These are phyloP conservation scores for Ophiosphaerella narmari DNA, from an alignment of 2,329 filamentous ascomycete genomes.

Conservation along the genomic window DNA sequence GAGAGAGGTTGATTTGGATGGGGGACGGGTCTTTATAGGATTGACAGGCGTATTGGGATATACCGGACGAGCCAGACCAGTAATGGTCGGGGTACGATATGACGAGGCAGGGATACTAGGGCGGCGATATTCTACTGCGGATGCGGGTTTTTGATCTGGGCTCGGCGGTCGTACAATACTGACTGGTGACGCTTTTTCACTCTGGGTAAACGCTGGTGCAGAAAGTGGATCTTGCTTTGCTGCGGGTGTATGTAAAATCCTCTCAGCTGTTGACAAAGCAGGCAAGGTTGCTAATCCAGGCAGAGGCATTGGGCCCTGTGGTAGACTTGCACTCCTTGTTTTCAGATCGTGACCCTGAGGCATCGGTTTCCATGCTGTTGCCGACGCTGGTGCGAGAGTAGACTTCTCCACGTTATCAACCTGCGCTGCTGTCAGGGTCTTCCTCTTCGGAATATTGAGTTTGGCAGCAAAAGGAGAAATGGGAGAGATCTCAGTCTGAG, in stretches of 20 bases:
- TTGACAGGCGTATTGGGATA: slow-evolving; percentile 29
- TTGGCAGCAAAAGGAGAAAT: slow-evolving; percentile 38
- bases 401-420: slow-evolving; percentile 43
- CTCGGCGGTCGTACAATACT: slow-evolving; percentile 20
- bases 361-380: slow-evolving; percentile 5
- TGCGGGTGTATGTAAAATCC: not conserved
- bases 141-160: slow-evolving; percentile 13
- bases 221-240: slow-evolving; percentile 5
- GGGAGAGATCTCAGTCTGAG: slow-evolving; percentile 13
- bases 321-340: not conserved
- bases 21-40: slow-evolving; percentile 28
- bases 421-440: slow-evolving; percentile 51
- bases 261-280: slow-evolving; percentile 4
- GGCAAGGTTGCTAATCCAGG: slow-evolving; percentile 20
- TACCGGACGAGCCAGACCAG: slow-evolving; percentile 44
- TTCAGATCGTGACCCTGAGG: not conserved
- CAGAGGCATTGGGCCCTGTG: slow-evolving; percentile 21
- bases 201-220: slow-evolving; percentile 9
- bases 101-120: slow-evolving; percentile 37
- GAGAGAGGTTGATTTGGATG: slow-evolving; percentile 36
- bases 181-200: slow-evolving; percentile 21
- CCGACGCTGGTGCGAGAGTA: slow-evolving; percentile 16
- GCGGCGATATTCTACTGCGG: slow-evolving; percentile 30
- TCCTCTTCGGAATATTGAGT: slow-evolving; percentile 50
- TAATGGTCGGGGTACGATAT: slow-evolving; percentile 39